Conservation (phyloP, 2,329 filamentous ascomycete species). For the Apiospora rasikravindrae region DNA sequence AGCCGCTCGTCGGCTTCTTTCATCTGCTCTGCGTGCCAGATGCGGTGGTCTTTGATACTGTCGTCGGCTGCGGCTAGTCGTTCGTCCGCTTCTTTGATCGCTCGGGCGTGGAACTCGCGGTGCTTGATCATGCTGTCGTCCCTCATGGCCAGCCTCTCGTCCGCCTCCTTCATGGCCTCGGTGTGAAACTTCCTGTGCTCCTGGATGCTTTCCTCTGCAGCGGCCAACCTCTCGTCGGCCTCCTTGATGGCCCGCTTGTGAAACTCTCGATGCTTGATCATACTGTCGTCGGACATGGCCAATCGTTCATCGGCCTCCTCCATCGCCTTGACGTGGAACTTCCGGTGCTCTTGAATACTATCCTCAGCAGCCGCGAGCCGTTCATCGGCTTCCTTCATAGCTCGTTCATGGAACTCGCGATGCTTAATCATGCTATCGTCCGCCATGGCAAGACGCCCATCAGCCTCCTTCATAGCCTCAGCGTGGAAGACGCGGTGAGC, state of each 20-base stretch:
- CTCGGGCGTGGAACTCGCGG: background rate
- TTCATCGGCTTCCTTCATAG: slow-evolving; percentile 18
- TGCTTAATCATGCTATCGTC: slow-evolving; percentile 17
- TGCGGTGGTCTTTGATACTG: background rate
- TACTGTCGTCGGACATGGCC: slow-evolving; percentile 13
- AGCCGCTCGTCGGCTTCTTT: slow-evolving; percentile 15
- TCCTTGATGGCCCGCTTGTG: slow-evolving; percentile 12
- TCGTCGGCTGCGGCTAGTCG: slow-evolving; percentile 8
- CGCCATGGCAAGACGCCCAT: slow-evolving; percentile 10
- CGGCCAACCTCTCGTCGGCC: slow-evolving; percentile 13
- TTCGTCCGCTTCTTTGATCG: slow-evolving; percentile 13
- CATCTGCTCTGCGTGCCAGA: slow-evolving; percentile 17
- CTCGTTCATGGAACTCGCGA: slow-evolving; percentile 11
- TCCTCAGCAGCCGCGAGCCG: background rate
- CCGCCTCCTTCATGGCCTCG: slow-evolving; percentile 18
- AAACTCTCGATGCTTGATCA: slow-evolving; percentile 9
- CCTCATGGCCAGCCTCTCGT: background rate
- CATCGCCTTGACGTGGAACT: slow-evolving; percentile 16
- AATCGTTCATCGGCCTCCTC: slow-evolving; percentile 16
- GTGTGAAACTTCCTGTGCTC: slow-evolving; percentile 5
- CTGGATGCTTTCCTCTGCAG: slow-evolving; percentile 1
- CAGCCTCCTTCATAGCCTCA: slow-evolving; percentile 15
- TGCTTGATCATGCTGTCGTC: slow-evolving; percentile 16
- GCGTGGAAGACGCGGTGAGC: slow-evolving; percentile 16
- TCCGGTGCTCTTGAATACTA: slow-evolving; percentile 12